phyloP scores from a whole-genome alignment of 2,329 filamentous ascomycete genomes.

The Penicillium sp. region DNA sequence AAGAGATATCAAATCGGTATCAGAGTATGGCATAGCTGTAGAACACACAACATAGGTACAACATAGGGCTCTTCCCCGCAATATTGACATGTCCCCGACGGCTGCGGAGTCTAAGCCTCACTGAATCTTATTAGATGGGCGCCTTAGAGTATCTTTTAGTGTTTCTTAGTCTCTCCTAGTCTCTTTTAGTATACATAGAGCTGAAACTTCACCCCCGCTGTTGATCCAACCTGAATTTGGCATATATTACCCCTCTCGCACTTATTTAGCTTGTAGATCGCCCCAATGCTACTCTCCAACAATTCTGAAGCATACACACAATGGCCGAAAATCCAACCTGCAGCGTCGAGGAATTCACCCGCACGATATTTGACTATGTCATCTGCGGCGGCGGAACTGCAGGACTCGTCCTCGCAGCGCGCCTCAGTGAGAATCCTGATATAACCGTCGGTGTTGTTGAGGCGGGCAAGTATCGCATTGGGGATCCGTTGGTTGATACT shows the following conservation, averaged over 20 bases:
- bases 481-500: slow-evolving; percentile 29
- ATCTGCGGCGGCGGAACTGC: slow-evolving; percentile 57
- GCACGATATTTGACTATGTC: slow-evolving; percentile 30
- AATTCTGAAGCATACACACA: not conserved
- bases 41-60: not conserved
- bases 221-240: not conserved
- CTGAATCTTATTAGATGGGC: not conserved
- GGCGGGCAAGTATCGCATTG: slow-evolving; percentile 39
- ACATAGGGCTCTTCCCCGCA: not conserved
- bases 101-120: not conserved
- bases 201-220: not conserved
- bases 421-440: slow-evolving; percentile 44
- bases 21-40: not conserved
- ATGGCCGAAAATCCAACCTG: slow-evolving; percentile 8
- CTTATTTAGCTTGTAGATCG: not conserved
- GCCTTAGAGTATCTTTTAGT: not conserved
- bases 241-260: not conserved
- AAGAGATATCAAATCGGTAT: no score
- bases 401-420: slow-evolving; percentile 44
- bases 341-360: slow-evolving; percentile 12
- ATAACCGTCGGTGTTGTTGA: slow-evolving; percentile 47
- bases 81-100: no score
- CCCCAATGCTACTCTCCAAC: no score
- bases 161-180: not conserved
- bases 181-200: not conserved